Evolutionary conservation across 371 early-diverging fungal genomes (phyloP), one percentile per base, ranked within the genome.

Genomic region (Amoeboradix gromovi): DNA sequence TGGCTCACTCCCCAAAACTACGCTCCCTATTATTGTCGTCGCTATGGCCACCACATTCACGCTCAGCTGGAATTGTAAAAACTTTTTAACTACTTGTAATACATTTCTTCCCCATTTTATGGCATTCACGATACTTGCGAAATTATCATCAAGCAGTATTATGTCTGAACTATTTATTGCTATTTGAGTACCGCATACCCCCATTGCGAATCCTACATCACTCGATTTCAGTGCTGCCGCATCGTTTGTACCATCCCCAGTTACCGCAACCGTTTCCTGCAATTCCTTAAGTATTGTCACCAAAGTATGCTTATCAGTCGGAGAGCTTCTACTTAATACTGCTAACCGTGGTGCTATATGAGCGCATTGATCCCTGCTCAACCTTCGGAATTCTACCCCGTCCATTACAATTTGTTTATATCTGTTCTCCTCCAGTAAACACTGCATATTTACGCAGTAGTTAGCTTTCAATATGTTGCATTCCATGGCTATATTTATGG

Each of bases 221-320:
- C 75, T 70, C 30, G 29, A 86, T 77, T 88, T 89, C 70, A 92
- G 78, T 1, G 91, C 91, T n/a, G 87, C 88, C 1, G 88, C 87
- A 76, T 91, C 92, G 73, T 88, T 89, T 67, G 87, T 86, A 74
- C 89, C 89, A 78, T 96, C 97, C 67, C 95, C 94, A 1, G 94
- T 94, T 77, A 94, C 91, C 29, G 89, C 94, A 28, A 94, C 94
- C n/a, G 93, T 87, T 74, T 94, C 90, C 30, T 86, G 89, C 67
- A 87, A 80, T 70, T 86, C 83, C 76, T 91, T 88, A 31, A 96
- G 79, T 30, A 83, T 79, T 30, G 78, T 77, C 12, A 94, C 93
- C 66, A 96, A 84, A 68, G 90, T 82, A 66, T 89, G 89, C 79
- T 96, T 96, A 75, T 96, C 95, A 31, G 82, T 78, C 27, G 97